Conservation (phyloP, 2,329 filamentous ascomycete genomes). For the Trichoderma brevicompactum region DNA sequence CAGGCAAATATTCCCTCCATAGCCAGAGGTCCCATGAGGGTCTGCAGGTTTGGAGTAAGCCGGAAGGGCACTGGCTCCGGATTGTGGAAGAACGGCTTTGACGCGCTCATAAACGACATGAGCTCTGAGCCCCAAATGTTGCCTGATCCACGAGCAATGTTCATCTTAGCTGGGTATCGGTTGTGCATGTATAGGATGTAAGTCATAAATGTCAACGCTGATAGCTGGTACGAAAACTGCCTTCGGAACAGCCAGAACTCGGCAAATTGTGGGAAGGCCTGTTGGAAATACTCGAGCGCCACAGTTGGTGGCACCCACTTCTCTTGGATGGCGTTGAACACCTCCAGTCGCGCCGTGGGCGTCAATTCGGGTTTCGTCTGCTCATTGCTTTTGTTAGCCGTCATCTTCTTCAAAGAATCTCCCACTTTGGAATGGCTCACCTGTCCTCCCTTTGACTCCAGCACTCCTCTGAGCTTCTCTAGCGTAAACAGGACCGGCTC, state of each 20-base stretch:
- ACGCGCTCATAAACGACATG: constrained; percentile 83
- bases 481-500: constrained; percentile 94
- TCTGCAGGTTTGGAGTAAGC: constrained; percentile 93
- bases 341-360: constrained; percentile 78
- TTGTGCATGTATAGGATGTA: constrained; percentile 98
- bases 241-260: constrained; percentile 99
- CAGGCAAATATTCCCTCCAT: constrained; percentile 97
- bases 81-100: constrained; percentile 90
- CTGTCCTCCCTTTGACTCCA: constrained; percentile 65
- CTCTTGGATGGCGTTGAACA: constrained; percentile 92
- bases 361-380: constrained; percentile 72
- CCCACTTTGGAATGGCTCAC: constrained; percentile 46
- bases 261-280: constrained; percentile 82
- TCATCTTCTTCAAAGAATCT: background rate
- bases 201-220: constrained; percentile 95
- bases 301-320: constrained; percentile 86
- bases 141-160: constrained; percentile 83
- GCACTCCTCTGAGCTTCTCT: constrained; percentile 82
- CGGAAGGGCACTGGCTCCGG: constrained; percentile 96
- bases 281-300: constrained; percentile 86
- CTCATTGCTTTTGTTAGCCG: constrained; percentile 30
- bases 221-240: constrained; percentile 95
- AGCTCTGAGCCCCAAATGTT: constrained; percentile 97
- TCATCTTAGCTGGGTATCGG: constrained; percentile 93
- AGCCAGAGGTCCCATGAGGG: constrained; percentile 91